phyloP scores from a whole-genome alignment of 805 yeast genomes.

The Lipomyces mesembrius region DNA sequence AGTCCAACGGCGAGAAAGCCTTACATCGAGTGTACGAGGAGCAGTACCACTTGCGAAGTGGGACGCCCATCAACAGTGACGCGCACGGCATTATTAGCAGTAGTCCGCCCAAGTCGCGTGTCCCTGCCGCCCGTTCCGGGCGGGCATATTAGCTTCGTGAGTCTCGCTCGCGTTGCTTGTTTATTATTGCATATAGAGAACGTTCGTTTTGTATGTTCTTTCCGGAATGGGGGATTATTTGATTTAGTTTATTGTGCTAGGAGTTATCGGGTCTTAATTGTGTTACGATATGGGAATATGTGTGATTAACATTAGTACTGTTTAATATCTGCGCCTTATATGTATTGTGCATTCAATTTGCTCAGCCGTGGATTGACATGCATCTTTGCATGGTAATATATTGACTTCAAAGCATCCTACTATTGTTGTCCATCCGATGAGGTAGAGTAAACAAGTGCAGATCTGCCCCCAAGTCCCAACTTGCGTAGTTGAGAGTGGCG shows the following conservation, averaged over 20 bases:
- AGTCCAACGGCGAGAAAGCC: conserved; percentile 17
- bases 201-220: neutral
- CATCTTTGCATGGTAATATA: no score
- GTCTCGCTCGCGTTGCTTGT: neutral
- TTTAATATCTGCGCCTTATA: no score
- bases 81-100: neutral
- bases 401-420: no score
- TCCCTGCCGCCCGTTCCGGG: neutral
- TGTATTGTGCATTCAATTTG: no score
- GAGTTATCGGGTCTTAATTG: neutral
- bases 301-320: no score
- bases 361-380: no score
- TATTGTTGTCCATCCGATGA: no score
- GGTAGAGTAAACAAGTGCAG: no score
- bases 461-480: no score
- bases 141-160: neutral
- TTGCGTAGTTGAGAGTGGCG: no score
- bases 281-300: no score
- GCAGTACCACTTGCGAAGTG: conserved; percentile 29
- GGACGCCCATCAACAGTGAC: conserved; percentile 7
- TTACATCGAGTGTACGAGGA: conserved; percentile 33
- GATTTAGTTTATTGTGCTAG: neutral
- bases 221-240: neutral
- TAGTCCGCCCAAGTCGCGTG: neutral
- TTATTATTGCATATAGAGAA: neutral